Evolutionary conservation across 306 rosid genomes (phyloP).

Genomic region (Pueraria montana): DNA sequence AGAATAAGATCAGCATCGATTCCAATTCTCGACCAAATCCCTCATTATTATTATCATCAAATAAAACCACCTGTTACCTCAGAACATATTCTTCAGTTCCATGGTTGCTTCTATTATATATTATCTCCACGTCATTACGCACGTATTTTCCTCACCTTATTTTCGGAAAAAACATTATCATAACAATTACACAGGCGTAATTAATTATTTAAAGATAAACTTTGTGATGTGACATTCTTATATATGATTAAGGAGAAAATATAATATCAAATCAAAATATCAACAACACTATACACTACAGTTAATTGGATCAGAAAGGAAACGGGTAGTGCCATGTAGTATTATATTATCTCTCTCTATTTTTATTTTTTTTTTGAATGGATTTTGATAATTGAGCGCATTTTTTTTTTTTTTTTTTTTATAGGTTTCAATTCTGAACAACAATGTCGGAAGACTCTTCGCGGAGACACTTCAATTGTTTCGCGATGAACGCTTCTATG

Average conservation of each 20-base stretch:
- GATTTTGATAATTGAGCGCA: constrained; percentile 29
- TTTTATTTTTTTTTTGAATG: background rate
- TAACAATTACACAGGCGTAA: background rate
- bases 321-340: constrained; percentile 30
- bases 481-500: constrained; percentile 82
- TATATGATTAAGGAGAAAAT: background rate
- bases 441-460: constrained; percentile 73
- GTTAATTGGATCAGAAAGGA: background rate
- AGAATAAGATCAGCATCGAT: constrained; percentile 41
- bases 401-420: too few relatives aligned
- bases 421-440: constrained; percentile 36
- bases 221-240: background rate
- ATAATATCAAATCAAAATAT: background rate
- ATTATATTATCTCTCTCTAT: background rate
- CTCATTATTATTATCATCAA: constrained; percentile 10
- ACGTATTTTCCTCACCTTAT: too few relatives aligned
- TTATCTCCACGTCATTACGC: constrained; percentile 29
- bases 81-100: constrained; percentile 40
- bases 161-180: background rate
- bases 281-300: constrained; percentile 38
- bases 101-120: constrained; percentile 1
- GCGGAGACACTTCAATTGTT: constrained; percentile 75
- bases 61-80: background rate
- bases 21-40: constrained; percentile 37
- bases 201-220: background rate